Evolutionary conservation across 495 filamentous ascomycete species (phyloP), one percentile per base, ranked within the genome.

Genomic region (Glonium stellatum): DNA sequence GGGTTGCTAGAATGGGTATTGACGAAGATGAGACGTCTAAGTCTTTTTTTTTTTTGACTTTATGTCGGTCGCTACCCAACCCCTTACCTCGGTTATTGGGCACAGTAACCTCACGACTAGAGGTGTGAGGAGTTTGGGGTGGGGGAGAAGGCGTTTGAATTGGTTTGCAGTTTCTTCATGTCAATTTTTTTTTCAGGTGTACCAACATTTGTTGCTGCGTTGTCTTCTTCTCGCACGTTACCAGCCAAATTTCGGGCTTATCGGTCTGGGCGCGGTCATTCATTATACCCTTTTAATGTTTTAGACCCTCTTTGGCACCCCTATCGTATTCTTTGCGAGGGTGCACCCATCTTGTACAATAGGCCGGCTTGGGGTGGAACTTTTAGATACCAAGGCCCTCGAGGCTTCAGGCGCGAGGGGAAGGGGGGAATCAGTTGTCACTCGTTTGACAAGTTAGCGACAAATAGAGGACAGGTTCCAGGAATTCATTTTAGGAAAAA

Each of bases 231-330:
- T 18, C 18, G 10, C 13, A 44, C 27, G 27, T 31, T 31, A 31
- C 27, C 27, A 31, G 27, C 27, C 27, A 31, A 31, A 31, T 31
- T 31, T 31, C 27, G 27, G n/a, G 27, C 27, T 31, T 2, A 31
- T 31, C 27, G 39, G 39, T 44, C 39, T 11, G 39, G 39, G 18
- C 25, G 6, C 48, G 25, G n/a, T 59, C 63, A 41, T 61, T 66
- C 58, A 55, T 56, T 66, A 66, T 66, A 62, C 63, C 63, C 59
- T 62, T 51, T 64, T 66, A 62, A 66, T 66, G 60, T 66, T 66
- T 66, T 66, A 66, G 59, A 66, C 63, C 31, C 63, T 66, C 63
- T 46, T 55, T 66, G 48, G 63, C 63, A 53, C 10, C 52, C 19
- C 0, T 9, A 23, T 60, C 39, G 36, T 11, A 44, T 11, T 36